phyloP scores from a whole-genome alignment of 78 protist species.

The Dictyostelium capitatum region DNA sequence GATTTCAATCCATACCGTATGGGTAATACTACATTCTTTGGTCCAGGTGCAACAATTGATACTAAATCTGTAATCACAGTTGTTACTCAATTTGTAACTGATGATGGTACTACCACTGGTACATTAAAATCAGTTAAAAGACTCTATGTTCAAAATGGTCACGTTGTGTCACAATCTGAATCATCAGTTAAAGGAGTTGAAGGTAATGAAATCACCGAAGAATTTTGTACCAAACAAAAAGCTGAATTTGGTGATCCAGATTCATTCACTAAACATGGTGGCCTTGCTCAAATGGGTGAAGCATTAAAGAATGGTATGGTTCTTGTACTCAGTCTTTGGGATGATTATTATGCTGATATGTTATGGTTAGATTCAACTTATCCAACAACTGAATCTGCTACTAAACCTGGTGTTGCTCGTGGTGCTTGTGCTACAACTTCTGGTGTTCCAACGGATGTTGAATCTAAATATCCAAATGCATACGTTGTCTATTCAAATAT shows the following conservation, averaged over 20 bases:
- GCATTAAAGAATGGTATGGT: constrained; percentile 84
- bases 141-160: constrained; percentile 83
- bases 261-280: constrained; percentile 86
- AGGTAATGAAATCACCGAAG: constrained; percentile 53
- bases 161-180: constrained; percentile 31
- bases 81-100: constrained; percentile 88
- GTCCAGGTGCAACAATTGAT: constrained; percentile 68
- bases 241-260: constrained; percentile 48
- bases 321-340: constrained; percentile 89
- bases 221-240: constrained; percentile 72
- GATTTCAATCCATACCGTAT: constrained; percentile 86
- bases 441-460: constrained; percentile 80
- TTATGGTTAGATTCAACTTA: constrained; percentile 85
- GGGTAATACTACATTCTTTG: constrained; percentile 78
- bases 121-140: constrained; percentile 78
- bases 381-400: constrained; percentile 36
- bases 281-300: constrained; percentile 82
- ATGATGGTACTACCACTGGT: constrained; percentile 83
- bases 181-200: constrained; percentile 20
- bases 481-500: constrained; percentile 80
- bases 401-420: constrained; percentile 82
- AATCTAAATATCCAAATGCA: constrained; percentile 79
- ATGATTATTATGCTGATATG: constrained; percentile 87
- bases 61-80: constrained; percentile 81
- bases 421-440: constrained; percentile 86